These are phyloP conservation scores for Byssothecium circinans DNA, from an alignment of 2,329 filamentous ascomycete genomes.

Conservation along the genomic window DNA sequence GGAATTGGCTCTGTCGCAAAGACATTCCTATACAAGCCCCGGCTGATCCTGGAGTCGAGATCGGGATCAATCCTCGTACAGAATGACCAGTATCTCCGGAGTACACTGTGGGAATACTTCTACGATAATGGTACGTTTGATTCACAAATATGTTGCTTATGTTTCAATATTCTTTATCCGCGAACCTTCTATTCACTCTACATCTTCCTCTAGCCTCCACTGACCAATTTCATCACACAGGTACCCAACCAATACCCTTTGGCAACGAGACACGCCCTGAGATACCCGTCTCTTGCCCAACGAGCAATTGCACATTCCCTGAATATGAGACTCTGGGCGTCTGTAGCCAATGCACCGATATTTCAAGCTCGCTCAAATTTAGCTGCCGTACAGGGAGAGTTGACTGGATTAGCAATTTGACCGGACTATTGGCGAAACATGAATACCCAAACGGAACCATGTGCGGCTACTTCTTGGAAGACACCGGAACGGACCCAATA, in stretches of 20 bases:
- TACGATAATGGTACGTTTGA: slow-evolving; percentile 21
- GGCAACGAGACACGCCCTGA: slow-evolving; percentile 29
- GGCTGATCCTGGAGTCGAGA: background rate
- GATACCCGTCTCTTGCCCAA: slow-evolving; percentile 30
- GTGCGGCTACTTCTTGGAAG: slow-evolving; percentile 33
- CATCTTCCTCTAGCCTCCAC: no score
- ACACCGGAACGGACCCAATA: slow-evolving; percentile 9
- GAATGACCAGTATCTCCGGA: slow-evolving; percentile 4
- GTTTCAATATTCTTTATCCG: no score
- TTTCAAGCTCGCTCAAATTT: slow-evolving; percentile 7
- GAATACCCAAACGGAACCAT: slow-evolving; percentile 19
- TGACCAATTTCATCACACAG: slow-evolving; percentile 1
- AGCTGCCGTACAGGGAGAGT: slow-evolving; percentile 10
- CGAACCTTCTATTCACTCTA: no score
- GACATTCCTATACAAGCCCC: slow-evolving; percentile 8
- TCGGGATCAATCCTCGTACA: background rate
- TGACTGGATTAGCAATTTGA: slow-evolving; percentile 21
- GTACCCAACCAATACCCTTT: slow-evolving; percentile 16
- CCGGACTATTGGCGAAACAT: background rate
- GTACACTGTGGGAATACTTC: slow-evolving; percentile 9
- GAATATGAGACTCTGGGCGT: slow-evolving; percentile 27
- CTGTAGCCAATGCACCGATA: slow-evolving; percentile 26
- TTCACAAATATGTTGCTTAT: no score
- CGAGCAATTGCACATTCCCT: slow-evolving; percentile 35
- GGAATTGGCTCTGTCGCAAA: slow-evolving; percentile 16